Evolutionary conservation across 495 filamentous ascomycete genomes (phyloP), one percentile per base, ranked within the genome.

Genomic region (Xylaria acuta): DNA sequence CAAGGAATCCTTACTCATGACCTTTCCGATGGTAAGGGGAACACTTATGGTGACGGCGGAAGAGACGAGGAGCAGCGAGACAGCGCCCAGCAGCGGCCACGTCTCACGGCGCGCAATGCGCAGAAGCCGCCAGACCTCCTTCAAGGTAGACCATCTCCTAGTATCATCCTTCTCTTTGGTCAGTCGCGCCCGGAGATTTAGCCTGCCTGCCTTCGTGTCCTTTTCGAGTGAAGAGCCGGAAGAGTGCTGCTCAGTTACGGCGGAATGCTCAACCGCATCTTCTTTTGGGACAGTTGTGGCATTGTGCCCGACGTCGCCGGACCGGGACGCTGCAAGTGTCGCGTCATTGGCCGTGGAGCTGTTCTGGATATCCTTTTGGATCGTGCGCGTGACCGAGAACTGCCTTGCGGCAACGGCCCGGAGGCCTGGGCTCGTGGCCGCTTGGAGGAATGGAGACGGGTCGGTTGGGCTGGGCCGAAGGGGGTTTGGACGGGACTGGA

Each of bases 21-120:
- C 96, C 81, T 93, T 94, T 32, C 96, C 96, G 73, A 99, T 97
- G 0, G 95, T 97, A 76, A 97, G 95, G 22, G 96, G 96, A 69
- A 99, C 93, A 6, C 93, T 93, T 90, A 98, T 97, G 40, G 94
- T 96, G 72, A 99, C 93, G 41, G 88, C 84, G 6, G 94, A 97
- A 3, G 95, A 97, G 58, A 97, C 83, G 41, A 98, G 82, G 64
- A 99, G 86, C 79, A 96, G 91, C 66, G 91, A 80, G 76, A 98
- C 94, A 0, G 96, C 96, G 36, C 90, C 82, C 16, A 85, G 84
- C n/a, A 99, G 89, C 80, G 91, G 91, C 80, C 85, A 92, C 18
- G 90, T 82, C 82, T 99, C 96, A 4, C 93, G 95, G 58, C 88
- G 86, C 7, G 96, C 97, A 82, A 99, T 96, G 80, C 90, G 92